Conservation (phyloP, 345 rosid species). For the Eucalyptus curtisii region DNA sequence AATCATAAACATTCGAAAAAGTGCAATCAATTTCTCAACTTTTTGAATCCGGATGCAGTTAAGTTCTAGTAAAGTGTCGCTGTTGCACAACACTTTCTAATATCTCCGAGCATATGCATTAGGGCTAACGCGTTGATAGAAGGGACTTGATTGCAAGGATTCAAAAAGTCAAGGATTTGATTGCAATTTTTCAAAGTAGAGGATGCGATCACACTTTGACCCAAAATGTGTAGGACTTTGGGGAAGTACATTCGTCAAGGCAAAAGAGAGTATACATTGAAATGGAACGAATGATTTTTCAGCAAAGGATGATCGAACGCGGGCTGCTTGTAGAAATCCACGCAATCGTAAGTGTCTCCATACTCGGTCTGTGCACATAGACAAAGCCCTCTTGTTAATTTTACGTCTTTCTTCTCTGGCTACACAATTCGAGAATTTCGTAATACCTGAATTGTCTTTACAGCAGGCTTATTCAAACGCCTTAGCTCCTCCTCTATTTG, state of each 20-base stretch:
- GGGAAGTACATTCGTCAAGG: background rate
- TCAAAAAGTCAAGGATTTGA: background rate
- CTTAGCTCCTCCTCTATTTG: conserved; percentile 12
- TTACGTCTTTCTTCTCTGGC: background rate
- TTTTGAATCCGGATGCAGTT: background rate
- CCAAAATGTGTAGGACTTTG: background rate
- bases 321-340: background rate
- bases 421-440: background rate
- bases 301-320: background rate
- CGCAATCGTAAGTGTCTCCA: background rate
- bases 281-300: background rate
- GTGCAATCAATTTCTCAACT: background rate
- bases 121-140: background rate
- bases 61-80: background rate
- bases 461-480: background rate
- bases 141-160: background rate
- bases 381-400: background rate
- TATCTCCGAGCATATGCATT: background rate
- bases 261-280: background rate
- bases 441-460: conserved; percentile 1
- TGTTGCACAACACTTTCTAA: background rate
- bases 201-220: background rate
- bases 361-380: background rate
- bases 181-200: background rate
- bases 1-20: background rate